Evolutionary conservation across 2,329 filamentous ascomycete genomes (phyloP), one percentile per base, ranked within the genome.

Genomic region (Chaetomiaceae sp.): DNA sequence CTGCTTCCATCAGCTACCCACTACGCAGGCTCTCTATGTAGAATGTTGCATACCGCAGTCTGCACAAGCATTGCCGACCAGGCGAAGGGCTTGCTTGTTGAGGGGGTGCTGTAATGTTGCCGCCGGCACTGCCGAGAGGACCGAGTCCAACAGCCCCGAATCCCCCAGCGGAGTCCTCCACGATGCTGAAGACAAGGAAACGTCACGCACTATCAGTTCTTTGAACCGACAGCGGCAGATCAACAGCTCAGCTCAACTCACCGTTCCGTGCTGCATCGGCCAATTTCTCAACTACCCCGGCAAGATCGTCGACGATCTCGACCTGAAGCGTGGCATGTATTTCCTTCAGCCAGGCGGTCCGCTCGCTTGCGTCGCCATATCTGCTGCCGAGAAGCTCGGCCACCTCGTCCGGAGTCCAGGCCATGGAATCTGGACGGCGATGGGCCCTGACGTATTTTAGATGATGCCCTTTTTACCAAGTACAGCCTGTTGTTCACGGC

Each of bases 21-120:
- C 8, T 4, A 22, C 10, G 14, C n/a, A n/a, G n/a, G n/a, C n/a
- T 14, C 19, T 11, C 7, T 12, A 5, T 6, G 7, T 17, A 11
- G 32, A 2, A 34, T 29, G 18, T 27, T 14, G 34, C 50, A 39
- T 60, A 75, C 75, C 71, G 53, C 75, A 76, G 53, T 83, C 79
- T 17, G 79, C 80, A 51, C 77, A 82, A 9, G 76, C 75, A 58
- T 84, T 84, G 12, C 79, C 80, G 14, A 79, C 68, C 17, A 82
- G 61, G 19, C 80, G 75, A 14, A 83, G 64, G 7, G 72, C 63
- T 45, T 83, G 79, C 7, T 76, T 65, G 36, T 70, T 69, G n/a
- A 81, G 64, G 1, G 65, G 57, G 26, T 68, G 65, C 9, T 62
- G 62, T 29, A 74, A 52, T 2, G 59, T 63, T 4, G 68, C 61